Base-by-base conservation (phyloP, 805 yeast genomes). In the Myxozyma sirexii region DNA sequence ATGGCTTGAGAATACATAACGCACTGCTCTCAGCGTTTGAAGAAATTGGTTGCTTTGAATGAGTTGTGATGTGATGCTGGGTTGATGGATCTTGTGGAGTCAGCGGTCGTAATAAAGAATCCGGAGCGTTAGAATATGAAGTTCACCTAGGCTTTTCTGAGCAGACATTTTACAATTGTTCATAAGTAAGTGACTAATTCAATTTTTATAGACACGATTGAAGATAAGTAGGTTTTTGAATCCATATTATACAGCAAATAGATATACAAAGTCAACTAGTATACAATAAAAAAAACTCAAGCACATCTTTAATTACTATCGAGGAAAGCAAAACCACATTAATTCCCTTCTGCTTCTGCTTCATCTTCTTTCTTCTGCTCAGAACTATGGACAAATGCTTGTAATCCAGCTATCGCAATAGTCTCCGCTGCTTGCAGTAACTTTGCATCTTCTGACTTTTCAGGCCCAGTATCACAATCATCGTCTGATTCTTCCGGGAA, bases 401-500 rank as follows among this genome's bases (percentile, higher is more conserved):
- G 41, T 41, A 47, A 21, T 5, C 51, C 51, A 15, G 51, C 26
- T 47, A 15, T 33, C 19, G 51, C 51, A 47, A 47, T 47, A 12
- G 24, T 21, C 27, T 47, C 51, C 15, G 35, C 26, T n/a, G 38
- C 41, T 35, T 47, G 7, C 17, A 39, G 33, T 19, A 29, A 31
- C 26, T 12, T 23, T 21, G n/a, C 51, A 47, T 31, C 29, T 10
- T 47, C 51, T 10, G 41, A 23, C 35, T 12, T 27, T 6, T 2
- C 17, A 47, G 26, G 21, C 6, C 10, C 29, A 1, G 21, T 24
- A 6, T 49, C 47, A 31, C 44, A 58, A 49, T 59, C 54, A 13
- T 49, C 62, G n/a, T n/a, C n/a, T 12, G 39, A 57, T 23, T 60
- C 64, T 43, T 60, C 64, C 13, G 56, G 57, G 35, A 38, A 56